Conservation (phyloP, 2,329 filamentous ascomycete species). For the Pseudocercospora musae region DNA sequence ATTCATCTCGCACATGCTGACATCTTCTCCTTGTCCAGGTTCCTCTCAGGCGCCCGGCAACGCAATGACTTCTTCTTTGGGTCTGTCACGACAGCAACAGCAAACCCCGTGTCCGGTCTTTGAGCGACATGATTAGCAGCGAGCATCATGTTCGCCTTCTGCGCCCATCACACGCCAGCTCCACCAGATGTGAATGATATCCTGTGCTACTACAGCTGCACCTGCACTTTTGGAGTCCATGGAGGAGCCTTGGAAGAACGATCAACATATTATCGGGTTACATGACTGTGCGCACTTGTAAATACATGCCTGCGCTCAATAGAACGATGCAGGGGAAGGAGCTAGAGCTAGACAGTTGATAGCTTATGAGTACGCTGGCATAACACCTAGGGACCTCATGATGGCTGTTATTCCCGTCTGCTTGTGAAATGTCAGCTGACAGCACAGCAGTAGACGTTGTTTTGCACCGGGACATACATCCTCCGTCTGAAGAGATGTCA, state of each 20-base stretch:
- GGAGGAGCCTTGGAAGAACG: constrained; percentile 7
- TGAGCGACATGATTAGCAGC: neutral
- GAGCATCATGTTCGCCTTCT: neutral
- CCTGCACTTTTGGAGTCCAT: constrained; percentile 22
- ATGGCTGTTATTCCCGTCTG: too few species aligned
- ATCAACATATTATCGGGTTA: constrained; percentile 22
- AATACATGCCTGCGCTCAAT: neutral
- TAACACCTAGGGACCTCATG: too few species aligned
- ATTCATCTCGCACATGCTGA: neutral
- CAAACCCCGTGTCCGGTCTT: too few species aligned
- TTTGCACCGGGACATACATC: too few species aligned
- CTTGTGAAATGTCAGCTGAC: too few species aligned
- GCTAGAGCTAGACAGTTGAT: too few species aligned
- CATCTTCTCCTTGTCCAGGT: neutral
- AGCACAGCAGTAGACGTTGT: too few species aligned
- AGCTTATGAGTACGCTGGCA: too few species aligned
- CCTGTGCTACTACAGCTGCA: neutral
- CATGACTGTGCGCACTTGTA: constrained; percentile 26
- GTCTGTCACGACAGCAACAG: neutral
- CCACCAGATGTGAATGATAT: neutral
- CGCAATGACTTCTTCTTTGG: neutral
- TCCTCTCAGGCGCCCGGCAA: neutral
- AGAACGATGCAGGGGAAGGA: too few species aligned
- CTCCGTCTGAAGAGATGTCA: neutral
- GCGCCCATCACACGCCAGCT: neutral